These are phyloP conservation scores for Erodium moschatum DNA, from an alignment of 441 rosid species.

Conservation along the genomic window DNA sequence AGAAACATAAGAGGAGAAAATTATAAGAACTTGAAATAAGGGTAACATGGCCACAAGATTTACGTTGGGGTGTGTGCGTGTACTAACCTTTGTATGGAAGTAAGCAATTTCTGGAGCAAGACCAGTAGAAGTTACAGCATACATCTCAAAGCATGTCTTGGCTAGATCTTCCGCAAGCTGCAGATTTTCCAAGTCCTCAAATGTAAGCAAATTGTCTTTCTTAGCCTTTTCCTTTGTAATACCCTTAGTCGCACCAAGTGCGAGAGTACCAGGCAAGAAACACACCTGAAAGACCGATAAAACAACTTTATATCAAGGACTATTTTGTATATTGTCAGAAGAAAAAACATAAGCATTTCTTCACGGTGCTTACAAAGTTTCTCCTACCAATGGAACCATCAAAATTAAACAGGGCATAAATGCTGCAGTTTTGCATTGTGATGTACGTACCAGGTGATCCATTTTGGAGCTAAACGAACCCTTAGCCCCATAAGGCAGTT, in stretches of 20 bases:
- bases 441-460: constrained; percentile 85
- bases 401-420: background rate
- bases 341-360: background rate
- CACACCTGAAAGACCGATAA: constrained; percentile 52
- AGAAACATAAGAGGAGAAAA: constrained; percentile 11
- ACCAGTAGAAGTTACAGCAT: constrained; percentile 83
- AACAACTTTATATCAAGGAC: constrained; percentile 13
- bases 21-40: constrained; percentile 7
- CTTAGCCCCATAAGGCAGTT: constrained; percentile 68
- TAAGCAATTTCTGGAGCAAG: constrained; percentile 96
- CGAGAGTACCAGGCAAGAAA: constrained; percentile 86
- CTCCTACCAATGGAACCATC: too few relatives aligned
- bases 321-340: background rate
- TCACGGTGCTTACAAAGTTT: background rate
- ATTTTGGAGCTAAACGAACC: constrained; percentile 86
- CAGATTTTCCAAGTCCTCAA: constrained; percentile 82
- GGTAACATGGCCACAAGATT: background rate
- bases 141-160: constrained; percentile 90
- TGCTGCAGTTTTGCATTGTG: background rate
- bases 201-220: constrained; percentile 63
- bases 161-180: constrained; percentile 90
- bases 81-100: constrained; percentile 74
- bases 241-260: constrained; percentile 94
- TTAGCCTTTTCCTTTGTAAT: constrained; percentile 64
- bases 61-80: background rate